Evolutionary conservation across 805 yeast genomes (phyloP), one percentile per base, ranked within the genome.

Genomic region (Yarrowia deformans): DNA sequence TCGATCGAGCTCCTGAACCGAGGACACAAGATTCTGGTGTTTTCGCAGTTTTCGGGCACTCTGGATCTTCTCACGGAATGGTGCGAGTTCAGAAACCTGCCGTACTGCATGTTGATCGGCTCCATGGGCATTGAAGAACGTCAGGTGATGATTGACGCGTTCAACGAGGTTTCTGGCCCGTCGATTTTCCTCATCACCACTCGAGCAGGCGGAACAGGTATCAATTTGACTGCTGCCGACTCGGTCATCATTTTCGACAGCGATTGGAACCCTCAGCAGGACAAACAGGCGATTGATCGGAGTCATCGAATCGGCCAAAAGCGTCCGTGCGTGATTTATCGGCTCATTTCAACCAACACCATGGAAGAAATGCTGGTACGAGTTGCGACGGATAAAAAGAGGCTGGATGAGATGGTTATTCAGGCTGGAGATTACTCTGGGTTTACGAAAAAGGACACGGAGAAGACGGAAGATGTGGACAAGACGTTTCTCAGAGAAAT

Each of bases 231-330:
- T 0, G 87, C 89, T 0, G 97, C 98, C 0, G 98, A 95, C 72
- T 88, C 97, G 1, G 98, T 95, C 1, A 85, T 94, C 3, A 74
- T 94, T 12, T 93, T 91, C 75, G 99, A 94, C 75, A 90, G 92
- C 69, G 99, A 94, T 76, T 94, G 98, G 97, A 94, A 94, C 75
- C 99, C 98, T 0, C 98, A 94, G 75, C 96, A 92, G 71, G 98
- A 94, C 78, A 80, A 93, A 64, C 99, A 94, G 77, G 98, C 98
- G 0, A 94, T 94, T 87, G 98, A 93, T 74, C 83, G 99, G 68
- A 96, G 90, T 13, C 98, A 94, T 76, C 82, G 99, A 75, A 91
- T 95, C 68, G 98, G 98, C 0, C 99, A 94, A 77, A 83, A 81
- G 0, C 87, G 85, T 68, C 97, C 97, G 0, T 97, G 93, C 5